Conservation (phyloP, 192 early-diverging fungal species). For the Chytriomyces hyalinus region DNA sequence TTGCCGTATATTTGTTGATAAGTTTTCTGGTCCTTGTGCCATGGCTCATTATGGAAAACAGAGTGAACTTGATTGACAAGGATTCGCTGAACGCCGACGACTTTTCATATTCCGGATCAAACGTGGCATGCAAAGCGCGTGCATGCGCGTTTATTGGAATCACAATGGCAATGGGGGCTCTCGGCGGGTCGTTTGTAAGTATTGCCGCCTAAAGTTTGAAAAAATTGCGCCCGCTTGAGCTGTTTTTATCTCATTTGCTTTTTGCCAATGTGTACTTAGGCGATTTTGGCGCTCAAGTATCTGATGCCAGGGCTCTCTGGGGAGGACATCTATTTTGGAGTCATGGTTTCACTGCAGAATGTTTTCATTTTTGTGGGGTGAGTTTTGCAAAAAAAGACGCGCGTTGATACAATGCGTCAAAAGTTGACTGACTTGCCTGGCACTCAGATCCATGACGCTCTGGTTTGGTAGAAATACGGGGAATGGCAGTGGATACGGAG, state of each 20-base stretch:
- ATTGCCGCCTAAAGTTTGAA: not conserved
- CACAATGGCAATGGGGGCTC: conserved; percentile 54
- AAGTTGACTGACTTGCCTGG: not conserved
- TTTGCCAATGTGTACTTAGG: conserved; percentile 23
- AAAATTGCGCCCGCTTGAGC: too few relatives aligned
- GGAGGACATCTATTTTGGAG: conserved; percentile 52
- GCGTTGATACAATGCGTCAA: not conserved
- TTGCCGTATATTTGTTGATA: not conserved
- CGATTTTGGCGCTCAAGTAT: conserved; percentile 55
- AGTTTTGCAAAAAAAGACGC: not conserved
- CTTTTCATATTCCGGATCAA: conserved; percentile 24
- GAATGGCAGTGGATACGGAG: not conserved
- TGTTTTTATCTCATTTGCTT: conserved; percentile 9
- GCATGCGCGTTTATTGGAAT: conserved; percentile 59
- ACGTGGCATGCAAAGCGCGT: conserved; percentile 56
- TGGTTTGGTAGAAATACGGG: conserved; percentile 57
- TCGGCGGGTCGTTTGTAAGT: conserved; percentile 53
- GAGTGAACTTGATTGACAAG: conserved; percentile 59
- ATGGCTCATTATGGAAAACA: conserved; percentile 6
- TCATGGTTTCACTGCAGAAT: conserved; percentile 52
- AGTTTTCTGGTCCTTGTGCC: not conserved
- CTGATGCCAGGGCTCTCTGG: conserved; percentile 48
- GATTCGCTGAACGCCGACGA: conserved; percentile 51
- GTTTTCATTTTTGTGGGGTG: conserved; percentile 57
- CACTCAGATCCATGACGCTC: conserved; percentile 52